These are phyloP conservation scores for Colletotrichum somersetense DNA, from an alignment of 2,329 filamentous ascomycete genomes.

Conservation along the genomic window DNA sequence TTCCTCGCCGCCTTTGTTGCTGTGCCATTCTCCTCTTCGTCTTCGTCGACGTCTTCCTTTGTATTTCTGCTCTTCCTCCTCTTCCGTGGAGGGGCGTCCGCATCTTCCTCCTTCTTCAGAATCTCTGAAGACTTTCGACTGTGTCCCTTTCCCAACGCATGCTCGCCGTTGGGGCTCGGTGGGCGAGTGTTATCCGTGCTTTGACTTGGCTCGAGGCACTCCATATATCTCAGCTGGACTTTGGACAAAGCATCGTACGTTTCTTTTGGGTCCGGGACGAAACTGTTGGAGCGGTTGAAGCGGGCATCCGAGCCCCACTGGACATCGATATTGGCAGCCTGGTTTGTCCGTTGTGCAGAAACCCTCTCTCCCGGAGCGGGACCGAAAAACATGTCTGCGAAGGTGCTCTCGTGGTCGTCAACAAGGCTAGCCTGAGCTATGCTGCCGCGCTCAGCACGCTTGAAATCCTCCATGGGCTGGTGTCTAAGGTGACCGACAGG, in stretches of 20 bases:
- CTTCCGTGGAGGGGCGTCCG: constrained; percentile 61
- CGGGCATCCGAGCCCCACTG: constrained; percentile 78
- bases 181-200: constrained; percentile 72
- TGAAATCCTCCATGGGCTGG: constrained; percentile 58
- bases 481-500: constrained; percentile 58
- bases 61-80: constrained; percentile 66
- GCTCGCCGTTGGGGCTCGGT: constrained; percentile 63
- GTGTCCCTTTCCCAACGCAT: constrained; percentile 43
- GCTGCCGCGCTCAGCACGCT: constrained; percentile 53
- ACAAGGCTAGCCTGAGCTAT: constrained; percentile 45
- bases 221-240: constrained; percentile 67
- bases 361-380: constrained; percentile 41
- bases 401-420: constrained; percentile 52
- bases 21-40: constrained; percentile 55
- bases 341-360: constrained; percentile 44
- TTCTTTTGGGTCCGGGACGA: constrained; percentile 69
- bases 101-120: constrained; percentile 53
- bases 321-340: constrained; percentile 58
- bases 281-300: constrained; percentile 71
- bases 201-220: constrained; percentile 67
- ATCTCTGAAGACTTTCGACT: constrained; percentile 45
- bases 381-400: constrained; percentile 59
- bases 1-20: constrained; percentile 54
- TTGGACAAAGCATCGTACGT: constrained; percentile 69
- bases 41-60: constrained; percentile 56